Percentiles rank a stretch among this genome's conserved stretches.
These are phyloP conservation scores for Phytophthora colocasiae DNA, from an alignment of 352 stramenopile species.

Conservation along the genomic window DNA sequence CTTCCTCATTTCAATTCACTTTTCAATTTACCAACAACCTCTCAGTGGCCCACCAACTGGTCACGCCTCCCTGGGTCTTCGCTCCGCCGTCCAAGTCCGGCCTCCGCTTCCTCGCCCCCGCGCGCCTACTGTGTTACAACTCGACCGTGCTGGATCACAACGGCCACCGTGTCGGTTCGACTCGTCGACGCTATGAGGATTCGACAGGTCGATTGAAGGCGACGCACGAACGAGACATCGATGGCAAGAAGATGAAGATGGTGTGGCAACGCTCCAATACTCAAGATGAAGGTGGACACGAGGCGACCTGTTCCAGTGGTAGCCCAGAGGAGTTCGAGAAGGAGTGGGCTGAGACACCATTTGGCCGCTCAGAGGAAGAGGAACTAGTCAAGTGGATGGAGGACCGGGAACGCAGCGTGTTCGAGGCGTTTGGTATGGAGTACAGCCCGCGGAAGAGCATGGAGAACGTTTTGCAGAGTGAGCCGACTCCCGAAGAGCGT, in stretches of 20 bases:
- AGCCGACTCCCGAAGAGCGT: conserved; percentile 23
- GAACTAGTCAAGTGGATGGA: conserved; percentile 35
- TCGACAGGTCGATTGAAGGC: conserved; percentile 76
- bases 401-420: conserved; percentile 35
- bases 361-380: conserved; percentile 58
- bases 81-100: too few species aligned
- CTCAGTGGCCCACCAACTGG: too few species aligned
- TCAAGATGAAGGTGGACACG: conserved; percentile 65
- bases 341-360: conserved; percentile 68
- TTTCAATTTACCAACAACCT: too few species aligned
- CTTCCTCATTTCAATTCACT: too few species aligned
- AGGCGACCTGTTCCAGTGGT: conserved; percentile 47
- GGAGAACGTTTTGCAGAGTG: conserved; percentile 21
- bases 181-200: conserved; percentile 81
- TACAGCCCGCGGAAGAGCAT: conserved; percentile 38
- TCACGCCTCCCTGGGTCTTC: too few species aligned
- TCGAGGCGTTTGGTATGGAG: conserved; percentile 45
- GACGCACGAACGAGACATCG: conserved; percentile 69
- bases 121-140: too few species aligned
- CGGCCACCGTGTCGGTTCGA: conserved; percentile 55
- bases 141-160: conserved; percentile 71
- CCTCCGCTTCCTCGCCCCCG: too few species aligned
- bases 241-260: conserved; percentile 66
- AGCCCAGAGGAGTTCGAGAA: conserved; percentile 69
- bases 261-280: conserved; percentile 55